A percentile compares a stretch with the other conserved stretches of the same genome.
These are phyloP conservation scores for Rhododendron ovatum DNA, from an alignment of 148 eudicot genomes.

Conservation along the genomic window DNA sequence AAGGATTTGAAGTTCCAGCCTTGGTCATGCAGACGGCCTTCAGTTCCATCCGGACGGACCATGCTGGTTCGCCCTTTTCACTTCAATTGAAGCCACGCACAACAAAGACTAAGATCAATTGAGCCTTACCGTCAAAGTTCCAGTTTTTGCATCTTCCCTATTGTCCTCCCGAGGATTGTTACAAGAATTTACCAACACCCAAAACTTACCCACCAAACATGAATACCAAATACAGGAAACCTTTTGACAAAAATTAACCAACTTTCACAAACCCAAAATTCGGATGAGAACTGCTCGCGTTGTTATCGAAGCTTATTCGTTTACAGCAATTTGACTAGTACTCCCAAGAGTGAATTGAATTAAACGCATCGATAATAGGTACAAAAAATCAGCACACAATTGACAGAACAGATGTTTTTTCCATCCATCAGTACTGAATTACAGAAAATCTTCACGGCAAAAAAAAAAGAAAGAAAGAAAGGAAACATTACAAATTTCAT, in stretches of 20 bases:
- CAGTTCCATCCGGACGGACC: too few species aligned
- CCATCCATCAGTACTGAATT: not conserved
- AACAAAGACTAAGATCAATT: not conserved
- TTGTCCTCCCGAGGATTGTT: not conserved
- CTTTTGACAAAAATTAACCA: not conserved
- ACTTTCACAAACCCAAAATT: not conserved
- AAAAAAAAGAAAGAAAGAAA: too few species aligned
- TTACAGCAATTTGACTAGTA: not conserved
- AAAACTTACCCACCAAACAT: not conserved
- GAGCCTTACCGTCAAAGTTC: not conserved
- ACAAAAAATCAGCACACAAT: not conserved
- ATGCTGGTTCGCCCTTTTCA: too few species aligned
- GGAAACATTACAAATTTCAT: slow-evolving; percentile 5
- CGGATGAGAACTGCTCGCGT: not conserved
- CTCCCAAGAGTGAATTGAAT: not conserved
- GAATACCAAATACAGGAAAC: not conserved
- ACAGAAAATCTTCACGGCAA: not conserved
- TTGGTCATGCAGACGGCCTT: too few species aligned
- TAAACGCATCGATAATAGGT: not conserved
- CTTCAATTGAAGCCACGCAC: too few species aligned
- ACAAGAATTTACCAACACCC: not conserved
- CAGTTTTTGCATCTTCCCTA: not conserved
- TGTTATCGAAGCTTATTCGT: not conserved
- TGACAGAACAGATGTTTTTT: not conserved
- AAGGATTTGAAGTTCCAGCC: too few species aligned